Conservation (phyloP, 805 yeast species). For the Cyberlindnera veronae region DNA sequence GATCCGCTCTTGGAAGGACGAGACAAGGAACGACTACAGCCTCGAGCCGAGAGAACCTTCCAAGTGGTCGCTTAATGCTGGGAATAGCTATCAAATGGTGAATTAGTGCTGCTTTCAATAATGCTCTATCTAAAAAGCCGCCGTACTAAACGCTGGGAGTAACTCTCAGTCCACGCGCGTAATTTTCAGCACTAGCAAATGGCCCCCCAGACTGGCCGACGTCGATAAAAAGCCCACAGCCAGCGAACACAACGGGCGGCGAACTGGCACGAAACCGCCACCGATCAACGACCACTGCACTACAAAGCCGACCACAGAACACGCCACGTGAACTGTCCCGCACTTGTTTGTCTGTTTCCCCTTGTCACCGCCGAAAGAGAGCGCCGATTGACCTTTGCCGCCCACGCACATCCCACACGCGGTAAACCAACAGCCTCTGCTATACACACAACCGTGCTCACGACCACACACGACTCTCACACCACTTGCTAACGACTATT, state of each 20-base stretch:
- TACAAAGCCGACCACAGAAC: neutral
- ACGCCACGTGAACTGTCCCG: neutral
- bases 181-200: slow-evolving; percentile 7
- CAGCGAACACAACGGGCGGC: too few species aligned
- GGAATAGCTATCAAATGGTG: too few species aligned
- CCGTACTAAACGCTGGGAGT: neutral
- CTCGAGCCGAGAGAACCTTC: too few species aligned
- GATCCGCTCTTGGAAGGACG: neutral
- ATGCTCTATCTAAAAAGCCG: too few species aligned
- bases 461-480: neutral
- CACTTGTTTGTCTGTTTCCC: neutral
- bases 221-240: slow-evolving; percentile 9
- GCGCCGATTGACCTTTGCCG: too few species aligned
- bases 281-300: too few species aligned
- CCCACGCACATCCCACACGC: too few species aligned
- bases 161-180: slow-evolving; percentile 7
- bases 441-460: neutral
- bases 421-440: too few species aligned
- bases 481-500: neutral
- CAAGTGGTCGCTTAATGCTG: too few species aligned
- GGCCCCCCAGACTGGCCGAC: too few species aligned
- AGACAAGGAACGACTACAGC: neutral
- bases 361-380: neutral
- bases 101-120: too few species aligned
- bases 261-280: too few species aligned